Base-by-base conservation (phyloP, 2,329 filamentous ascomycete genomes). In the Penicillium fuscoglaucum region DNA sequence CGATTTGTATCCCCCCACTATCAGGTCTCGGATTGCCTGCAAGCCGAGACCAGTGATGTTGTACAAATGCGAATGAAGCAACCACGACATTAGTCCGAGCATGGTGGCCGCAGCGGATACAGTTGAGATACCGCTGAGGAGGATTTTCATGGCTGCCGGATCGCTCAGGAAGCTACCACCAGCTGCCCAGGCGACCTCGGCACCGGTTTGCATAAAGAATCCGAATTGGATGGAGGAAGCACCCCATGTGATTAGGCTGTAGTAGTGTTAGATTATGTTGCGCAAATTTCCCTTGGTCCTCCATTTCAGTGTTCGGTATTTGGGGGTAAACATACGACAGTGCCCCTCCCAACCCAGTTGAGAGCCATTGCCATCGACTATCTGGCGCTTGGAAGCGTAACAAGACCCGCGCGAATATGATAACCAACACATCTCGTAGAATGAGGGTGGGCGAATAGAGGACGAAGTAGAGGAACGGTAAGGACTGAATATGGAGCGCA, bases 141-240 rank as follows among this genome's bases (percentile, higher is more conserved):
- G 64, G 24, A 76, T 69, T 57, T 73, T 72, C 64, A 76, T 72
- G 13, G 72, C 74, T 7, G 69, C 73, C 9, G 72, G 72, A 53
- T 76, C 74, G 13, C 62, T 68, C 12, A 74, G 60, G 57, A 77
- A 69, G 59, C 68, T 76, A 57, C 63, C 64, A 35, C 69, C 69
- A 37, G 73, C 71, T 35, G 67, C 66, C 75, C 75, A 77, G 61
- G 73, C 70, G 50, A 77, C 72, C 58, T 77, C 74, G 35, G 71
- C 72, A 8, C 75, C 74, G 2, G 75, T 77, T 57, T 76, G 72
- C 50, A 75, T 61, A 58, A 74, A 77, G 63, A 77, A 77, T 35
- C 71, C 71, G 51, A 77, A 72, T 57, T 75, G 73, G 15, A 71
- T 64, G 31, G 74, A 70, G 12, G 73, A 69, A 2, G 72, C 69